phyloP scores from a whole-genome alignment of 2,329 filamentous ascomycete species.

The Fusarium sp. region DNA sequence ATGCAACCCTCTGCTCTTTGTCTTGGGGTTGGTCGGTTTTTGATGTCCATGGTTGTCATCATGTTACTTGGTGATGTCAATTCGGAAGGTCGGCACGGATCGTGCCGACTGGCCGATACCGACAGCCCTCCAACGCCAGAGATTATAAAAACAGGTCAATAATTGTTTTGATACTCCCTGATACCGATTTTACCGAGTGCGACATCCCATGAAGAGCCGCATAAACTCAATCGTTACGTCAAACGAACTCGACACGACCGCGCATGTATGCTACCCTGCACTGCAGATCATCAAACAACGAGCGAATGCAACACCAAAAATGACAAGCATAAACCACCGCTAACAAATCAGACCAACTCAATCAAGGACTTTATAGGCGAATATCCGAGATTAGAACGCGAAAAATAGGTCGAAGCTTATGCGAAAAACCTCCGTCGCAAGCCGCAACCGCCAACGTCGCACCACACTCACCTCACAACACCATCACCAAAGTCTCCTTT shows the following conservation, averaged over 20 bases:
- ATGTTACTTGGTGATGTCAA: too few relatives aligned
- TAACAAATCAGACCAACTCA: not conserved
- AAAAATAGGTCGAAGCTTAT: not conserved
- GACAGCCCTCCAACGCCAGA: not conserved
- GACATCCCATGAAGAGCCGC: not conserved
- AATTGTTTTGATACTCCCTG: not conserved
- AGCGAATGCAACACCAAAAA: not conserved
- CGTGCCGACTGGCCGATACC: not conserved
- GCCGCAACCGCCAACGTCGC: not conserved
- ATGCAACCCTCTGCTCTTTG: too few relatives aligned
- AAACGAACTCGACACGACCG: too few relatives aligned
- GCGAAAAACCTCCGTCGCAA: not conserved
- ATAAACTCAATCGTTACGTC: not conserved
- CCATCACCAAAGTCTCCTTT: not conserved
- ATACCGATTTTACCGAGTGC: not conserved
- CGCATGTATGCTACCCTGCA: not conserved
- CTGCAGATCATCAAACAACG: not conserved
- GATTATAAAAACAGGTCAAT: accelerated
- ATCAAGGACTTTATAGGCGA: not conserved
- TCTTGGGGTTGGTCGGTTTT: too few relatives aligned
- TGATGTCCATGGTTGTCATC: too few relatives aligned
- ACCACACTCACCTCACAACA: not conserved
- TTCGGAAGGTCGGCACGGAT: not conserved
- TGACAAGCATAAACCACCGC: not conserved
- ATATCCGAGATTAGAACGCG: not conserved